phyloP scores from a whole-genome alignment of 192 early-diverging fungal species.

The Umbelopsis vinacea region DNA sequence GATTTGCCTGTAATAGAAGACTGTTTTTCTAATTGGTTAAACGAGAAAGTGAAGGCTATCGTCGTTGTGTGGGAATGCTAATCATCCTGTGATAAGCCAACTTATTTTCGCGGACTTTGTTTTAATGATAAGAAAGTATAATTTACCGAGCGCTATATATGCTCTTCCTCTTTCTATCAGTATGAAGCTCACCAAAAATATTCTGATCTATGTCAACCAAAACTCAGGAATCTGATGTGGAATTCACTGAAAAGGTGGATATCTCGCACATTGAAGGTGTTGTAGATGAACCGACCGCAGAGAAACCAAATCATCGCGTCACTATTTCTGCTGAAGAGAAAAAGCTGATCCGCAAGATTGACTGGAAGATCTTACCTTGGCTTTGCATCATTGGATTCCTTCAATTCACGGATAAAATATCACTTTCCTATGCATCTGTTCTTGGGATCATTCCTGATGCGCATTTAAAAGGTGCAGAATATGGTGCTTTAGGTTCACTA shows the following conservation, averaged over 20 bases:
- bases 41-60: no score
- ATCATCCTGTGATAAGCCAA: no score
- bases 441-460: conserved; percentile 30
- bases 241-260: neutral
- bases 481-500: conserved; percentile 28
- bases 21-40: no score
- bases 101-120: no score
- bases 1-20: no score
- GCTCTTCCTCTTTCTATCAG: no score
- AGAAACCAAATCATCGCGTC: neutral
- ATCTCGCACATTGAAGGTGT: neutral
- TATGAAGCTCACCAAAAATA: neutral
- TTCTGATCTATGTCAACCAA: neutral
- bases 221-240: neutral
- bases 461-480: conserved; percentile 19
- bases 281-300: neutral
- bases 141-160: no score
- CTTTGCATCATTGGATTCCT: conserved; percentile 30
- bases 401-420: conserved; percentile 37
- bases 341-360: conserved; percentile 29
- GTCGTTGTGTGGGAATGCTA: no score
- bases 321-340: conserved; percentile 28
- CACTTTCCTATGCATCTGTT: conserved; percentile 14
- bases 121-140: no score
- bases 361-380: conserved; percentile 31